phyloP scores from a whole-genome alignment of 805 yeast species.

The Cyberlindnera americana region DNA sequence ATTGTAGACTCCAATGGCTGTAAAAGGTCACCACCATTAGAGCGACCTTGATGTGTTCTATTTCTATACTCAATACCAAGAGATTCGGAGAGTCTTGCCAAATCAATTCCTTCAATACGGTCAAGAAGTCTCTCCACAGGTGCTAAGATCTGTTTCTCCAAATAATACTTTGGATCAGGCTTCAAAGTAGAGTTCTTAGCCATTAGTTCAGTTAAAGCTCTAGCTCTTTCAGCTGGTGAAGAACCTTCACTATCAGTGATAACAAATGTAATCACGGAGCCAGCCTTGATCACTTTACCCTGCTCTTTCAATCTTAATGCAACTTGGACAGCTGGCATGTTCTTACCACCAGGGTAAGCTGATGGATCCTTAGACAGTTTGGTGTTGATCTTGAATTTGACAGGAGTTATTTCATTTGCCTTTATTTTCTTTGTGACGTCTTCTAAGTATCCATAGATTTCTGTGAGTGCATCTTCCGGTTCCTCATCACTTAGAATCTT shows the following conservation, averaged over 20 bases:
- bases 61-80: slow-evolving; percentile 71
- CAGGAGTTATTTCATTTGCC: slow-evolving; percentile 57
- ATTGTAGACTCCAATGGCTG: slow-evolving; percentile 80
- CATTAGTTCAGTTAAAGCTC: slow-evolving; percentile 72
- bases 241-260: slow-evolving; percentile 55
- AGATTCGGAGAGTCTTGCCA: slow-evolving; percentile 68
- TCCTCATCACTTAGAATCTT: slow-evolving; percentile 70
- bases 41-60: slow-evolving; percentile 30
- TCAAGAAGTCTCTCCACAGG: slow-evolving; percentile 87
- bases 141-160: slow-evolving; percentile 85
- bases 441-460: slow-evolving; percentile 69
- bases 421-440: slow-evolving; percentile 54
- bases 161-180: slow-evolving; percentile 76
- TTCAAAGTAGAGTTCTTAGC: slow-evolving; percentile 44
- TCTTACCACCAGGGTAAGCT: slow-evolving; percentile 75
- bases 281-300: slow-evolving; percentile 85
- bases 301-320: slow-evolving; percentile 77
- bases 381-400: slow-evolving; percentile 78
- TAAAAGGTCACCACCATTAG: slow-evolving; percentile 36
- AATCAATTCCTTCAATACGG: slow-evolving; percentile 82
- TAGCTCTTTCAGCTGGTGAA: slow-evolving; percentile 75
- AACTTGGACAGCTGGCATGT: slow-evolving; percentile 87
- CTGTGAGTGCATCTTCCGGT: slow-evolving; percentile 69
- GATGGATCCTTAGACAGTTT: slow-evolving; percentile 84
- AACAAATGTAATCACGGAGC: slow-evolving; percentile 85